These are phyloP conservation scores for Alternaria postmessia DNA, from an alignment of 2,329 filamentous ascomycete species.

Conservation along the genomic window DNA sequence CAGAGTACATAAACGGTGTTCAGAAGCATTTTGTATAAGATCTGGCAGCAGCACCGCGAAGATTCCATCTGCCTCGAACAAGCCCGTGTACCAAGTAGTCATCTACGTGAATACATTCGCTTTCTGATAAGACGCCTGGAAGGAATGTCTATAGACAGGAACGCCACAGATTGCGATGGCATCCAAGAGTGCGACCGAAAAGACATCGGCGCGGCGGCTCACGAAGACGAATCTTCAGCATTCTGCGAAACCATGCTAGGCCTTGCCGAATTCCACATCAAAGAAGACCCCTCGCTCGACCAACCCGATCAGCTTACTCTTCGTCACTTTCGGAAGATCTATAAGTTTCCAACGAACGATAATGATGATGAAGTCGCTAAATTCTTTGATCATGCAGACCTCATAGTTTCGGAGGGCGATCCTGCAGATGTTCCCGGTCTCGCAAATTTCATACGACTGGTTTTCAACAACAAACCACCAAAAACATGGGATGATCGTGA, in stretches of 20 bases:
- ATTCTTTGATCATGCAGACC: neutral
- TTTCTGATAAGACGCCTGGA: neutral
- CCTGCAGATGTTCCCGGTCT: neutral
- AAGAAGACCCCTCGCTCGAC: neutral
- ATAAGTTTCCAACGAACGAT: neutral
- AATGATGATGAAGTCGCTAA: neutral
- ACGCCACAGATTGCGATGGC: rapidly evolving
- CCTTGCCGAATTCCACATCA: neutral
- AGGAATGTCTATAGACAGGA: neutral
- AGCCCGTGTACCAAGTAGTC: neutral
- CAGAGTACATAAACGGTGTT: neutral
- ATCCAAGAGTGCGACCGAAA: neutral
- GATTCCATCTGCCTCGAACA: neutral
- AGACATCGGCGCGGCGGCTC: neutral
- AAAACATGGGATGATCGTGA: neutral
- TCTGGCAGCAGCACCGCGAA: neutral
- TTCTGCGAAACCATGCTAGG: neutral
- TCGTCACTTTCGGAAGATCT: neutral
- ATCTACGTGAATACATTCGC: neutral
- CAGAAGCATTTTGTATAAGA: neutral
- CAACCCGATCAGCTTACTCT: neutral
- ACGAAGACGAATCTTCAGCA: neutral
- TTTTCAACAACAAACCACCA: neutral
- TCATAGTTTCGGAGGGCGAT: neutral
- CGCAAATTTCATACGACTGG: neutral